Conservation (phyloP, 129 eudicot genomes). For the Pseudognaphalium luteoalbum region DNA sequence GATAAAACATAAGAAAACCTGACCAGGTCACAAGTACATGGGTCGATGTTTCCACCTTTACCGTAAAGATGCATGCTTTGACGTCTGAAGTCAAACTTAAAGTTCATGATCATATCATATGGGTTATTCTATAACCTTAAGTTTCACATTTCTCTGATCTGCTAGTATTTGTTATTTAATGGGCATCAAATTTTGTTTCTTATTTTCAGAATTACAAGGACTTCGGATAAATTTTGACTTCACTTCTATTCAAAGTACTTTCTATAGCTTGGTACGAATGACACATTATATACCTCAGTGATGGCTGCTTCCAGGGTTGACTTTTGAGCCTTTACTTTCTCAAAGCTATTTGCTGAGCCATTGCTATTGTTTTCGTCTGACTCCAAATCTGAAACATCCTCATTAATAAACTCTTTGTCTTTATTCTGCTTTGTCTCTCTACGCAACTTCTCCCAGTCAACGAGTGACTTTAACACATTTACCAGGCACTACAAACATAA, state of each 20-base stretch:
- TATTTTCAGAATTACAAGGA: conserved; percentile 8
- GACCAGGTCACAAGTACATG: background rate
- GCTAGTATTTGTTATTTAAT: conserved; percentile 7
- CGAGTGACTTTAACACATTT: conserved; percentile 74
- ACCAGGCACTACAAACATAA: conserved; percentile 65
- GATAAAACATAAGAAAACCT: background rate
- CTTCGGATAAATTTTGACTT: conserved; percentile 12
- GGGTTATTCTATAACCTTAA: background rate
- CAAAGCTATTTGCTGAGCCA: conserved; percentile 59
- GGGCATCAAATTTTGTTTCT: background rate
- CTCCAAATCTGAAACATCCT: conserved; percentile 39
- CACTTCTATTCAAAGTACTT: conserved; percentile 19
- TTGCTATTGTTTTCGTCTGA: conserved; percentile 42
- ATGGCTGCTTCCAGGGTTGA: conserved; percentile 89
- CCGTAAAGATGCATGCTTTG: conserved; percentile 3
- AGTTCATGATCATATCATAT: background rate
- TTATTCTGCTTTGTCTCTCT: conserved; percentile 57
- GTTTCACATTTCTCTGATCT: conserved; percentile 1
- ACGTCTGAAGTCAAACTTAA: conserved; percentile 1
- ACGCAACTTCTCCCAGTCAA: conserved; percentile 74
- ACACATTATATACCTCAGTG: conserved; percentile 55
- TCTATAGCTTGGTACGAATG: conserved; percentile 6
- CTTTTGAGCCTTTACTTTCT: conserved; percentile 85
- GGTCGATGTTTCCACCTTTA: background rate
- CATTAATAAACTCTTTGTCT: conserved; percentile 36